Percentiles rank a stretch among this genome's conserved stretches.
phyloP scores from a whole-genome alignment of 176 grass and related monocot genomes.

The Saccharum spontaneum region DNA sequence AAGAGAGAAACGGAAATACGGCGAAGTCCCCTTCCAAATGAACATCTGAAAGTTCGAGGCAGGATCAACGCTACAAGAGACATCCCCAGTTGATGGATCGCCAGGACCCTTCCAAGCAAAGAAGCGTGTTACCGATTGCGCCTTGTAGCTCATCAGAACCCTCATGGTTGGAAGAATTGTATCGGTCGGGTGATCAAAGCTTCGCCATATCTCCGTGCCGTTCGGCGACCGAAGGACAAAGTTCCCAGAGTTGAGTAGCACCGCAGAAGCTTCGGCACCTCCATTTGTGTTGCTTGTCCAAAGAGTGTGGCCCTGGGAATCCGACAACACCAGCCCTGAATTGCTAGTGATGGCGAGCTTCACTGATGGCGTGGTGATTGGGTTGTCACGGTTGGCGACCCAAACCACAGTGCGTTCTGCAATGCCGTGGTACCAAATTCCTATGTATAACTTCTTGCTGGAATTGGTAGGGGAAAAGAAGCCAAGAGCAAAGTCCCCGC shows the following conservation, averaged over 20 bases:
- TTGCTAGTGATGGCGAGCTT: conserved; percentile 14
- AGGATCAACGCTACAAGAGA: background rate
- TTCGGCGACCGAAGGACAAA: conserved; percentile 1
- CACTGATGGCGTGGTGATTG: background rate
- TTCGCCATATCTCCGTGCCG: conserved; percentile 38
- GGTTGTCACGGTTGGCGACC: background rate
- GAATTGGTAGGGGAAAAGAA: too few species aligned
- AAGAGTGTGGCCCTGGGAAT: conserved; percentile 3
- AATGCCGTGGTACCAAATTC: too few species aligned
- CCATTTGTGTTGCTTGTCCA: conserved; percentile 21
- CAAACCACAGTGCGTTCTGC: too few species aligned
- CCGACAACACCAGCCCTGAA: conserved; percentile 17
- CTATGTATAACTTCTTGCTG: too few species aligned
- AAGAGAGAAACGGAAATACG: background rate
- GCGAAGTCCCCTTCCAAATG: background rate
- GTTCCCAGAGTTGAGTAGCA: conserved; percentile 28
- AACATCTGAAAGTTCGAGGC: background rate
- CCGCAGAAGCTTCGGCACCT: background rate
- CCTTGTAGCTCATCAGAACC: background rate
- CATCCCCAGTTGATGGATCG: conserved; percentile 30
- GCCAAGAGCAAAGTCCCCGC: conserved; percentile 19
- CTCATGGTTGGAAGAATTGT: conserved; percentile 31
- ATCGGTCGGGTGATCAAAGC: conserved; percentile 39
- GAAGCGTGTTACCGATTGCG: background rate
- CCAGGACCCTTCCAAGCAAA: conserved; percentile 31